These are phyloP conservation scores for Trichoderma harzianum DNA, from an alignment of 2,329 filamentous ascomycete species.

Conservation along the genomic window DNA sequence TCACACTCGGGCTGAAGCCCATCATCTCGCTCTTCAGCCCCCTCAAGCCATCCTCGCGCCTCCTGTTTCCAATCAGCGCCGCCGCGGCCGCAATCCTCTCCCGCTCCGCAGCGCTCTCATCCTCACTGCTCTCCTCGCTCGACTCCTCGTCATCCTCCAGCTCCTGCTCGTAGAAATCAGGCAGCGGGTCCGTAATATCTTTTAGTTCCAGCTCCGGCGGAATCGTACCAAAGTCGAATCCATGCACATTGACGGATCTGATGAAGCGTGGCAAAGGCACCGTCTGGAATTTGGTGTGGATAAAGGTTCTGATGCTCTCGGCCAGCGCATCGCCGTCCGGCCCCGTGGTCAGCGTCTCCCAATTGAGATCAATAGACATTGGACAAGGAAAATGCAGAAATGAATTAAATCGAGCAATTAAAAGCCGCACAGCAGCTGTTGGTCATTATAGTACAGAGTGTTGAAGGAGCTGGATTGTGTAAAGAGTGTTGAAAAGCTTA, in stretches of 20 bases:
- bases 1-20: neutral
- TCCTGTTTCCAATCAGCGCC: conserved; percentile 7
- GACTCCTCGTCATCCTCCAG: conserved; percentile 51
- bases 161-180: conserved; percentile 92
- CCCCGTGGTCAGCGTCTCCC: conserved; percentile 86
- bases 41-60: conserved; percentile 26
- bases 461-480: neutral
- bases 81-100: conserved; percentile 20
- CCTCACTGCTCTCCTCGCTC: conserved; percentile 36
- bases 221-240: conserved; percentile 85
- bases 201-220: conserved; percentile 87
- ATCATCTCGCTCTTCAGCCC: conserved; percentile 32
- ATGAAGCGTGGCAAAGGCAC: conserved; percentile 92
- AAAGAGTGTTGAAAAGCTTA: neutral
- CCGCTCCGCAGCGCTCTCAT: conserved; percentile 23
- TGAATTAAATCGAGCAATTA: neutral
- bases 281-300: conserved; percentile 93
- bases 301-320: conserved; percentile 83
- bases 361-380: conserved; percentile 98
- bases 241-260: conserved; percentile 89
- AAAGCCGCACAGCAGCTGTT: neutral
- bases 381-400: neutral
- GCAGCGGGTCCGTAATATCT: conserved; percentile 91
- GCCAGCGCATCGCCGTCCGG: conserved; percentile 83
- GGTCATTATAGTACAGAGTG: neutral